Percentiles rank a stretch among this genome's conserved stretches.
Evolutionary conservation across 768 basidiomycete genomes (phyloP).

Genomic region (Dacryopinax spathularia): DNA sequence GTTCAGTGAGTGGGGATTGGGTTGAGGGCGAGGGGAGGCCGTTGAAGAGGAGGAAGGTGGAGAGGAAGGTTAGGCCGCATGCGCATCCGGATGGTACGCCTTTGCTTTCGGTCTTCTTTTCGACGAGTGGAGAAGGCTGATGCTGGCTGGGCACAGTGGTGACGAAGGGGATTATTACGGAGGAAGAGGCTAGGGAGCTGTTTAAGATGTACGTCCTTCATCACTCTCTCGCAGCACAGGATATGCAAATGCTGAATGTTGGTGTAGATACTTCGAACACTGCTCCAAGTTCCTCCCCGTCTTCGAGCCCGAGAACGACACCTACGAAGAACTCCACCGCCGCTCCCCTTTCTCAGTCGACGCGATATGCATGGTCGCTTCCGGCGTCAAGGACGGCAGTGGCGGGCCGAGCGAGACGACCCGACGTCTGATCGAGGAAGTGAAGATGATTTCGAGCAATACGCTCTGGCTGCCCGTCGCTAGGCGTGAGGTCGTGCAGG

Average conservation of each 20-base stretch:
- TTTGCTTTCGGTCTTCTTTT: constrained; percentile 3
- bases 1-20: constrained; percentile 14
- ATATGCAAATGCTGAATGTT: background rate
- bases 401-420: constrained; percentile 67
- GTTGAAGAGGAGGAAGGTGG: constrained; percentile 54
- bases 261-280: constrained; percentile 70
- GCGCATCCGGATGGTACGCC: constrained; percentile 69
- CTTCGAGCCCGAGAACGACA: constrained; percentile 70
- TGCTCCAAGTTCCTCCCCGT: constrained; percentile 84
- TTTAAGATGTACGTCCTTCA: constrained; percentile 55
- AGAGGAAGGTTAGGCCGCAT: constrained; percentile 45
- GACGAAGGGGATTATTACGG: constrained; percentile 64
- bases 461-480: constrained; percentile 78
- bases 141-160: constrained; percentile 40
- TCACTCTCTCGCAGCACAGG: background rate
- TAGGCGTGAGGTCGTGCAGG: constrained; percentile 77
- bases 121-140: background rate
- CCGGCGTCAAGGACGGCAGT: constrained; percentile 80
- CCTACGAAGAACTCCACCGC: constrained; percentile 69
- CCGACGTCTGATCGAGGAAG: constrained; percentile 62
- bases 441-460: constrained; percentile 68
- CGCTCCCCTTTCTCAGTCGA: constrained; percentile 89
- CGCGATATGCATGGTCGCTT: constrained; percentile 86
- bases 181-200: constrained; percentile 70
- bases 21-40: constrained; percentile 36